Percentiles rank a stretch among this genome's conserved stretches.
These are phyloP conservation scores for Kuraishia piskuri DNA, from an alignment of 805 yeast genomes.

Conservation along the genomic window DNA sequence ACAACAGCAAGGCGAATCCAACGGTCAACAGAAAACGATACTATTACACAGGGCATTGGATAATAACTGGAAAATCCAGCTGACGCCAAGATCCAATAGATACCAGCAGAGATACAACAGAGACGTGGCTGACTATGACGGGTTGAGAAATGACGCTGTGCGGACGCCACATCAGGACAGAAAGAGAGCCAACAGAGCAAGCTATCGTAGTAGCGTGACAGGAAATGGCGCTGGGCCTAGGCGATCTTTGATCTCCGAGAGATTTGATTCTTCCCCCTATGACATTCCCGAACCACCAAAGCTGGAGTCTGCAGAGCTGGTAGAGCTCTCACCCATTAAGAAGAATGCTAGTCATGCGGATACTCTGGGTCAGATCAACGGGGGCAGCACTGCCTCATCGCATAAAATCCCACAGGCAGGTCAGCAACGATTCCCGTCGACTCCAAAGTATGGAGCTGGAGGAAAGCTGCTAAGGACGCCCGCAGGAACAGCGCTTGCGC, in stretches of 20 bases:
- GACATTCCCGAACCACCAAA: conserved; percentile 3
- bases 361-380: neutral
- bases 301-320: neutral
- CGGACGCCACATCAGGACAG: neutral
- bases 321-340: neutral
- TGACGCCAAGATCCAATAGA: conserved; percentile 15
- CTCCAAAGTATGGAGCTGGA: conserved; percentile 35
- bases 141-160: neutral
- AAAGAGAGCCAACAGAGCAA: neutral
- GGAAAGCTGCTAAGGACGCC: conserved; percentile 22
- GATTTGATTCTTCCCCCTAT: conserved; percentile 6
- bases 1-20: neutral
- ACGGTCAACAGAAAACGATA: neutral
- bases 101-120: conserved; percentile 2
- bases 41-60: conserved; percentile 21
- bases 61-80: conserved; percentile 23
- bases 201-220: neutral
- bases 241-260: conserved; percentile 1
- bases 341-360: neutral
- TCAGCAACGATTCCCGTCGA: conserved; percentile 30
- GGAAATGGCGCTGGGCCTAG: neutral
- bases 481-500: conserved; percentile 16
- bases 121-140: neutral
- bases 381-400: neutral
- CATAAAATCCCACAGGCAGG: neutral